Percentiles rank a stretch among this genome's conserved stretches.
phyloP scores from a whole-genome alignment of 2,329 filamentous ascomycete genomes.

The Diplodia mutila region DNA sequence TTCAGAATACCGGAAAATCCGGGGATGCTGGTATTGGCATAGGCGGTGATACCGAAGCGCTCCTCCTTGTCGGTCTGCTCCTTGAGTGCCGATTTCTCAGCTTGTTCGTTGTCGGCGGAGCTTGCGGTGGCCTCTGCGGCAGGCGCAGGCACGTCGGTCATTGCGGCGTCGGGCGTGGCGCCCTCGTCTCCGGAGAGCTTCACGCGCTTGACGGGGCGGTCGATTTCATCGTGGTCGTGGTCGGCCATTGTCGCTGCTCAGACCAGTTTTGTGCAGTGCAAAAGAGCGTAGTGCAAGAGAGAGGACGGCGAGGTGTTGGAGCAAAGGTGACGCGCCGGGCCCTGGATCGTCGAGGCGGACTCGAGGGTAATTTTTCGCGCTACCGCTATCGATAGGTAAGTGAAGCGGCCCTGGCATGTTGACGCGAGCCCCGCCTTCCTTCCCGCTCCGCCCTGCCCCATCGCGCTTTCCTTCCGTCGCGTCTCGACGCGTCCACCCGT shows the following conservation, averaged over 20 bases:
- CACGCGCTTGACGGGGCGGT: conserved; percentile 19
- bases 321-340: background rate
- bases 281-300: no score
- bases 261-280: background rate
- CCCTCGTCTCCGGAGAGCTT: conserved; percentile 8
- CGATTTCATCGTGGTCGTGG: background rate
- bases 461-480: background rate
- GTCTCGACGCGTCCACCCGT: background rate
- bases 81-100: background rate
- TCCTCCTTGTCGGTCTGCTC: conserved; percentile 41
- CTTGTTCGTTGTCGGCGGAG: background rate
- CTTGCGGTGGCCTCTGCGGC: background rate
- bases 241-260: conserved; percentile 13
- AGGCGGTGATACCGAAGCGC: conserved; percentile 65
- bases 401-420: background rate
- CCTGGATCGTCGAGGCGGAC: conserved; percentile 2
- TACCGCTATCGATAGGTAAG: conserved; percentile 15
- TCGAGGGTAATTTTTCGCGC: conserved; percentile 24
- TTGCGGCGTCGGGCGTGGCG: background rate
- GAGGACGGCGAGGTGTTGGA: background rate
- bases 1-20: conserved; percentile 70
- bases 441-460: background rate
- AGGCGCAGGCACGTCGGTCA: conserved; percentile 3
- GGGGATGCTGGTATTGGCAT: conserved; percentile 59
- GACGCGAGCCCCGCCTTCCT: conserved; percentile 7